These are phyloP conservation scores for Galerina marginata DNA, from an alignment of 768 basidiomycete genomes.

Conservation along the genomic window DNA sequence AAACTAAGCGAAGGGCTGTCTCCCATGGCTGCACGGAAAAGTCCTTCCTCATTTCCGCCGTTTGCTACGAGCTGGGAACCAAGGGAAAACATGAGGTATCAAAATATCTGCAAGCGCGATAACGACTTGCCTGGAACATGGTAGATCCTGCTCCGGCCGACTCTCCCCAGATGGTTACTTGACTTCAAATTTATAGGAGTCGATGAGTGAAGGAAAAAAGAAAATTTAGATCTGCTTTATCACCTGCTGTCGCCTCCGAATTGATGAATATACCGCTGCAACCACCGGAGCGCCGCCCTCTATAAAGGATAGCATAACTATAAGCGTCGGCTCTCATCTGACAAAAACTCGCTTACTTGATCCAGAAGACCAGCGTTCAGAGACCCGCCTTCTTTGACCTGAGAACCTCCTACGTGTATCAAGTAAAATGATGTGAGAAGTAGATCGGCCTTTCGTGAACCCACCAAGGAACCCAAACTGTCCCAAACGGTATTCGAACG, in stretches of 20 bases:
- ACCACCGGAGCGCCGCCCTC: constrained; percentile 44
- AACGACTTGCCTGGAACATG: constrained; percentile 41
- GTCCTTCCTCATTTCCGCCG: constrained; percentile 40
- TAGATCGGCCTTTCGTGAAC: constrained; percentile 1
- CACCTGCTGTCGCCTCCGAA: constrained; percentile 45
- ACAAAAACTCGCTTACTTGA: constrained; percentile 32
- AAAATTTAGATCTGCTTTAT: not conserved
- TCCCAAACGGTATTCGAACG: constrained; percentile 48
- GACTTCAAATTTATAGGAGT: constrained; percentile 22
- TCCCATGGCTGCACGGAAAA: constrained; percentile 49
- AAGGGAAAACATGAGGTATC: not conserved
- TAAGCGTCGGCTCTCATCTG: not conserved
- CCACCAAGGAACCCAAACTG: constrained; percentile 47
- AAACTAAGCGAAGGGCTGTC: constrained; percentile 49
- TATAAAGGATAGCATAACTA: constrained; percentile 9
- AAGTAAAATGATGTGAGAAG: not conserved
- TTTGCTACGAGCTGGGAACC: constrained; percentile 41
- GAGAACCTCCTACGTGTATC: constrained; percentile 33
- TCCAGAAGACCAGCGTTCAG: constrained; percentile 47
- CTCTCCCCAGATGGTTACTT: constrained; percentile 49
- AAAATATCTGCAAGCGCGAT: not conserved
- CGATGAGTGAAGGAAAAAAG: not conserved
- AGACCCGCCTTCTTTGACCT: constrained; percentile 36
- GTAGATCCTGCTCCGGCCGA: constrained; percentile 48
- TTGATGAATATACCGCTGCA: constrained; percentile 39